phyloP scores from a whole-genome alignment of 345 rosid genomes.

The Gossypium stocksii region DNA sequence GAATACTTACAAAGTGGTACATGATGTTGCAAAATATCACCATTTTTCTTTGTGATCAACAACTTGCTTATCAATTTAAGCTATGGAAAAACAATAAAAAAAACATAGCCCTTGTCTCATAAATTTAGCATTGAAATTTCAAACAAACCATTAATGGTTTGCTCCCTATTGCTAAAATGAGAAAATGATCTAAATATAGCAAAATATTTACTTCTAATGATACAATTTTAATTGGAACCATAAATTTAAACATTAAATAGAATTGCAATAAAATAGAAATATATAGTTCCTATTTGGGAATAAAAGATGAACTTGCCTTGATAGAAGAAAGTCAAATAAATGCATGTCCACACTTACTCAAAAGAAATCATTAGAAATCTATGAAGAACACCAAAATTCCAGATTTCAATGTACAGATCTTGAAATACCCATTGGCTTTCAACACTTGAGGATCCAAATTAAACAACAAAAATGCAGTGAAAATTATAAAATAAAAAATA shows the following conservation, averaged over 20 bases:
- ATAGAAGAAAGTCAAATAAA: neutral
- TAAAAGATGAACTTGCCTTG: neutral
- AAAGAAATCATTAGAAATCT: neutral
- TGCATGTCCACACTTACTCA: neutral
- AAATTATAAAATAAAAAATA: neutral
- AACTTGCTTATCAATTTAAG: neutral
- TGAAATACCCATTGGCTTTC: slow-evolving; percentile 1
- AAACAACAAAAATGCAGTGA: neutral
- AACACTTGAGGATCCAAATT: neutral
- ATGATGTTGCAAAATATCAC: neutral
- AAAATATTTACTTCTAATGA: neutral
- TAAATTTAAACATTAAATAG: neutral
- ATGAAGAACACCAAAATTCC: neutral
- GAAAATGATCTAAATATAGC: neutral
- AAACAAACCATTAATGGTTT: neutral
- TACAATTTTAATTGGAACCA: neutral
- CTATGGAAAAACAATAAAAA: neutral
- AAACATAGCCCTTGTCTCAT: neutral
- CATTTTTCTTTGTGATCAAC: neutral
- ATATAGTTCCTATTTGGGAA: neutral
- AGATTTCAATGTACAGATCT: neutral
- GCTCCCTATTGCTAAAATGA: neutral
- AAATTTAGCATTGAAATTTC: neutral
- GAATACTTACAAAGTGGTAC: neutral
- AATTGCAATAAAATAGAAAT: neutral